Percentiles rank a stretch among this genome's conserved stretches.
These are phyloP conservation scores for Vanrija humicola DNA, from an alignment of 1,284 basidiomycete genomes.

Conservation along the genomic window DNA sequence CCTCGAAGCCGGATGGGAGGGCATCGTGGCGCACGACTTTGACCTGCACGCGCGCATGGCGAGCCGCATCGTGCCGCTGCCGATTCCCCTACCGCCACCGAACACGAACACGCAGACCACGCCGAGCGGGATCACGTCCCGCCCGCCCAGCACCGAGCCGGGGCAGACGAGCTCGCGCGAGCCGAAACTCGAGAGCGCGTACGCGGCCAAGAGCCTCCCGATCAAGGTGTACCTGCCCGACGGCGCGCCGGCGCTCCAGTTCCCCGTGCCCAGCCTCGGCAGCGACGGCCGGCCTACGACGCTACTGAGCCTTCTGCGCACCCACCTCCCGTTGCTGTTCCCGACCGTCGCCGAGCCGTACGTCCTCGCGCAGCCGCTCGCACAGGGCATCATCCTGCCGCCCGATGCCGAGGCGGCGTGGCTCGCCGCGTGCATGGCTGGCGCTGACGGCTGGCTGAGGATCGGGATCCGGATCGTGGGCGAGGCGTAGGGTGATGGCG, in stretches of 20 bases:
- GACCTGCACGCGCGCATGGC: slow-evolving; percentile 91
- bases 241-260: slow-evolving; percentile 77
- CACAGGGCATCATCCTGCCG: slow-evolving; percentile 84
- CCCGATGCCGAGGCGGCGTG: slow-evolving; percentile 86
- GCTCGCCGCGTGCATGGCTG: slow-evolving; percentile 82
- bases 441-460: slow-evolving; percentile 92
- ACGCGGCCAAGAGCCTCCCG: slow-evolving; percentile 78
- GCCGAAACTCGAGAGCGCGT: slow-evolving; percentile 55
- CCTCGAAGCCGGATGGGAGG: slow-evolving; percentile 92
- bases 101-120: too few species aligned
- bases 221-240: slow-evolving; percentile 86
- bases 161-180: slow-evolving; percentile 51
- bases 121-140: slow-evolving; percentile 32
- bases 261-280: slow-evolving; percentile 70
- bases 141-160: slow-evolving; percentile 67
- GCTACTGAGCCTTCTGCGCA: slow-evolving; percentile 44
- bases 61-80: slow-evolving; percentile 63
- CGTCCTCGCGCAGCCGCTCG: slow-evolving; percentile 56
- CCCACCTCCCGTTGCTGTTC: slow-evolving; percentile 52
- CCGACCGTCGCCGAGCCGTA: slow-evolving; percentile 39
- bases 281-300: slow-evolving; percentile 49
- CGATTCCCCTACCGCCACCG: slow-evolving; percentile 59
- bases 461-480: slow-evolving; percentile 66
- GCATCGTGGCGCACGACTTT: slow-evolving; percentile 87
- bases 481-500: slow-evolving; percentile 1